Conservation (phyloP, 768 basidiomycete genomes). For the Mycena belliarum region DNA sequence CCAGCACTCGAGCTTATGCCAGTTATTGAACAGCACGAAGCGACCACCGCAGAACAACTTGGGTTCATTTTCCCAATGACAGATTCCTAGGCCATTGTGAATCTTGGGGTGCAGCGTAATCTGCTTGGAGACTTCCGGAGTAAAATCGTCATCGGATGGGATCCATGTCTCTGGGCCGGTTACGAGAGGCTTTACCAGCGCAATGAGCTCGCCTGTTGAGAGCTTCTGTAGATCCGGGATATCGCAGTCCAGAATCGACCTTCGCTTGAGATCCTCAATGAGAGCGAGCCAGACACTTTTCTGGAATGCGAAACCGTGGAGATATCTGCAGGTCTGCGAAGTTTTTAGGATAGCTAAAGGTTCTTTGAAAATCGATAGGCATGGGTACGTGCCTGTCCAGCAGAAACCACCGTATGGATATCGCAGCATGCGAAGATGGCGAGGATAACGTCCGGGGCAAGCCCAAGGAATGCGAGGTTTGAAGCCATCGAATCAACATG, state of each 20-base stretch:
- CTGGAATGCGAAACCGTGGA: background rate
- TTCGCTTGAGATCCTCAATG: background rate
- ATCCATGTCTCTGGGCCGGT: background rate
- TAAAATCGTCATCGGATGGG: background rate
- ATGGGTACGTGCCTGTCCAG: no score
- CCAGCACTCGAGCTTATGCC: conserved; percentile 9
- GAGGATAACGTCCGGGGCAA: no score
- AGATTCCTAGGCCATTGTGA: background rate
- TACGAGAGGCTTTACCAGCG: background rate
- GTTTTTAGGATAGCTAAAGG: no score
- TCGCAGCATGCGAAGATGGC: no score
- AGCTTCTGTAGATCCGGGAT: background rate
- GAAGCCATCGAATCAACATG: no score
- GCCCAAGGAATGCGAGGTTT: no score
- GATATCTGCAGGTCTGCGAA: background rate
- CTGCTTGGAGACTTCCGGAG: background rate
- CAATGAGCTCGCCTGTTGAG: background rate
- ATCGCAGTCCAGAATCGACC: background rate
- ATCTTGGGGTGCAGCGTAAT: background rate
- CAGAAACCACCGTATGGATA: no score
- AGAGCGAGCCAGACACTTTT: background rate
- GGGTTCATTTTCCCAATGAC: background rate
- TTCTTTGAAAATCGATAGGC: no score
- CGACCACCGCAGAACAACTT: conserved; percentile 3
- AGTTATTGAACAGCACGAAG: conserved; percentile 7